Evolutionary conservation across 768 basidiomycete species (phyloP), one percentile per base, ranked within the genome.

Genomic region (Panellus pusillus): DNA sequence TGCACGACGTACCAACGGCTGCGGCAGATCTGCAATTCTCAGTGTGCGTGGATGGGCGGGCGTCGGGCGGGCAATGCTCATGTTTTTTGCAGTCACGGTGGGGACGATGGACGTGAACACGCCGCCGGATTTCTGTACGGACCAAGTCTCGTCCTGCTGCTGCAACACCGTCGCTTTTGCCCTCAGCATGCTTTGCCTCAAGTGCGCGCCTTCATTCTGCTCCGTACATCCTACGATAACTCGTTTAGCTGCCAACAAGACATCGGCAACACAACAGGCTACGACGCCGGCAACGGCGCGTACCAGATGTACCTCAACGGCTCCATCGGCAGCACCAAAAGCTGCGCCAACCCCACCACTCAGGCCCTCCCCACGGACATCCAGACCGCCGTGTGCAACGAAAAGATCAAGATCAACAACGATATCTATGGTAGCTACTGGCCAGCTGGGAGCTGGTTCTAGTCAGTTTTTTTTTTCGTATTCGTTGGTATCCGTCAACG

Each of bases 1-100:
- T 67, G 66, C 65, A 48, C 58, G 53, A 67, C 66, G 1, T 67
- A 68, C 53, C 64, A 68, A 36, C 50, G 55, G 18, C 42, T 68
- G 9, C 63, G 66, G 31, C 66, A 62, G 51, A 67, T 65, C 46
- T 68, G 66, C 41, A 63, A 65, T 40, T 17, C 54, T 6, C 27
- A 54, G 9, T 61, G 50, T 47, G 29, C 62, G 66, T 64, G n/a
- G 37, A 19, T n/a, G n/a, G 17, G 12, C 27, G 24, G n/a, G 24
- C 24, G 24, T 24, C 24, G 24, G 2, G 3, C 6, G 24, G 3
- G 24, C 24, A 24, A 24, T 24, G 6, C 24, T 24, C 6, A 24
- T 24, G n/a, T n/a, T 6, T 24, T 24, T 24, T 24, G 8, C 55
- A 67, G 54, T 55, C 54, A n/a, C 31, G 28, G 38, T 64, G 43